phyloP scores from a whole-genome alignment of 805 yeast genomes.

The Candida sakaeoensis region DNA sequence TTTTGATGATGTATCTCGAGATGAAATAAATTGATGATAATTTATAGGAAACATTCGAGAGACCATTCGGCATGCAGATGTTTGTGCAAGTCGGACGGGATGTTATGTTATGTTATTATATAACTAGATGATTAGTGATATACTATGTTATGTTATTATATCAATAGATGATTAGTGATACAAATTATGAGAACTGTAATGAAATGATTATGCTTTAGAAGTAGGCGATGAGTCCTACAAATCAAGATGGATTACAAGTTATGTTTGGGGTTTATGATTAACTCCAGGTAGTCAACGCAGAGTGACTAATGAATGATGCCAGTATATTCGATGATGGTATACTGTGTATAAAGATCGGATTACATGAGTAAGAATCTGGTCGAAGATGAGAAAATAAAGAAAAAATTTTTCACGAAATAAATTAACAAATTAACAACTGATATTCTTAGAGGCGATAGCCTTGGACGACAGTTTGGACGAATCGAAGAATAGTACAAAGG shows the following conservation, averaged over 20 bases:
- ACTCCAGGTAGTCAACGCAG: not conserved
- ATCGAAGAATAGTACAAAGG: no score
- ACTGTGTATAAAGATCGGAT: no score
- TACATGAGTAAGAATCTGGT: no score
- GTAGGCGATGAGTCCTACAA: not conserved
- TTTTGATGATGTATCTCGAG: not conserved
- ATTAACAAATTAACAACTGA: no score
- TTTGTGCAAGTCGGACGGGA: not conserved
- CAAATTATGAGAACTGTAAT: not conserved
- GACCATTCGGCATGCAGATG: not conserved
- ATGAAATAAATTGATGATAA: not conserved
- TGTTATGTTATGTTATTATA: not conserved
- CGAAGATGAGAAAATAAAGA: not conserved
- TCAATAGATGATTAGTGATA: not conserved
- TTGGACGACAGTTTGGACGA: no score
- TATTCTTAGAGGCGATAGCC: no score
- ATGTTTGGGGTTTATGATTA: not conserved
- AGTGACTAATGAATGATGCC: not conserved
- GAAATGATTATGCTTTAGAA: not conserved
- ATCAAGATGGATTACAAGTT: not conserved
- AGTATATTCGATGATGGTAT: no score
- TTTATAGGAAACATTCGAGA: not conserved
- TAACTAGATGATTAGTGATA: no score
- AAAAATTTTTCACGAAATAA: no score
- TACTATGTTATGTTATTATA: no score